These are phyloP conservation scores for Saturnispora sekii DNA, from an alignment of 805 yeast genomes.

Conservation along the genomic window DNA sequence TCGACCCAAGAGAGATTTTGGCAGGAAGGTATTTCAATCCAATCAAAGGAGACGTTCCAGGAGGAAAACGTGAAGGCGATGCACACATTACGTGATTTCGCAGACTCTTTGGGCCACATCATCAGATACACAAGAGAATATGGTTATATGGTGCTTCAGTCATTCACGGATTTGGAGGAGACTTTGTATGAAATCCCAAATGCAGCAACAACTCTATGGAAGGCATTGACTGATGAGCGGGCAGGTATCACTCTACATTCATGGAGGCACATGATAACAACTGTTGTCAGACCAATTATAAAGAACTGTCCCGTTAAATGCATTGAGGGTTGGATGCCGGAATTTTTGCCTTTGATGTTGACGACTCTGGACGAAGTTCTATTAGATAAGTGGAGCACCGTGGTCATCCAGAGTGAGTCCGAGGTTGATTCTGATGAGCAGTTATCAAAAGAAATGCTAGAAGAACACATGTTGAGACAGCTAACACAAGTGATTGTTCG, in stretches of 20 bases:
- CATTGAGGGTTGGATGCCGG: constrained; percentile 61
- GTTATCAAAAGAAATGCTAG: constrained; percentile 96
- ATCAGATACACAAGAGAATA: constrained; percentile 93
- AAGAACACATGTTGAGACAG: constrained; percentile 88
- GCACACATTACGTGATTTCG: constrained; percentile 89
- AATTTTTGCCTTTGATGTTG: constrained; percentile 70
- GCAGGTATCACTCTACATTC: constrained; percentile 89
- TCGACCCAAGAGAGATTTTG: constrained; percentile 91
- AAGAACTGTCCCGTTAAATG: constrained; percentile 76
- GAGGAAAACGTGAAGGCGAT: constrained; percentile 93
- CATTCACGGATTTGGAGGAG: constrained; percentile 82
- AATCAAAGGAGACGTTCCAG: constrained; percentile 86
- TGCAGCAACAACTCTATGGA: constrained; percentile 68
- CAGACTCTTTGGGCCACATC: constrained; percentile 95
- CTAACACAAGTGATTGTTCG: constrained; percentile 87
- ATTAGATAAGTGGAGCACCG: constrained; percentile 66
- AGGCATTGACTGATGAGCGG: constrained; percentile 75
- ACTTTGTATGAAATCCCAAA: constrained; percentile 81
- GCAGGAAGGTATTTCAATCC: constrained; percentile 96
- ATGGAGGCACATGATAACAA: constrained; percentile 93
- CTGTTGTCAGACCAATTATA: constrained; percentile 77
- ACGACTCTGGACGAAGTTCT: constrained; percentile 65
- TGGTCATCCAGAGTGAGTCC: constrained; percentile 48
- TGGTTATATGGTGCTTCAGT: constrained; percentile 81
- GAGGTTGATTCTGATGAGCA: constrained; percentile 56